Evolutionary conservation across 1,284 basidiomycete species (phyloP), one percentile per base, ranked within the genome.

Genomic region (Pseudomicrostroma phylloplanum): DNA sequence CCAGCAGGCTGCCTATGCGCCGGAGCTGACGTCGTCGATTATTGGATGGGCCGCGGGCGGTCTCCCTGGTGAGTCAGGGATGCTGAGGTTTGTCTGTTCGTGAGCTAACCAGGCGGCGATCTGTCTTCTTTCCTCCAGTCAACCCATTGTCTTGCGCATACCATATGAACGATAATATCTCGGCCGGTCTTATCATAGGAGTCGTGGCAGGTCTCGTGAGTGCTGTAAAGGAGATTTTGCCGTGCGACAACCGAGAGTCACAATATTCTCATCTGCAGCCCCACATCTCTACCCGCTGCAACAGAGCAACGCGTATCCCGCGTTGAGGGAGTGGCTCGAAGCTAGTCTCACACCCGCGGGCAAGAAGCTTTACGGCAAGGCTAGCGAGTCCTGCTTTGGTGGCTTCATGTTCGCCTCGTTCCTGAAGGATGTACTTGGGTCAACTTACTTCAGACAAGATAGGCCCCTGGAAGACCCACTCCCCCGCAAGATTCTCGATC

Each of bases 401-500:
- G 46, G 23, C 46, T 48, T n/a, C 46, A 48, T 48, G 46, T 23
- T 48, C 46, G 46, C 46, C 46, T 48, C 46, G 7, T 48, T 48
- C 23, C n/a, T n/a, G n/a, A 48, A 48, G 12, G 46, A 48, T 23
- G 46, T 48, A n/a, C 46, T 48, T 11, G 30, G 30, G 9, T 4
- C 30, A 9, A 48, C 46, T 4, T 48, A 48, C 12, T 48, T 48
- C 46, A 48, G 23, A n/a, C n/a, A n/a, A 23, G 23, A 48, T 3
- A 23, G 23, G 7, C 46, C 46, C 7, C 46, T 48, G 7, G 17
- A n/a, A 48, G 46, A 48, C 4, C 6, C 46, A n/a, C 17, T 48
- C 12, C n/a, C 23, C 17, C 46, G 23, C n/a, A n/a, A n/a, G 46
- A 48, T n/a, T n/a, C 46, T 48, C 12, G 46, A n/a, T n/a, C 17